Percentiles rank a stretch among this genome's conserved stretches.
Evolutionary conservation across 257 asterid genomes (phyloP).

Genomic region (Nemophila menziesii): DNA sequence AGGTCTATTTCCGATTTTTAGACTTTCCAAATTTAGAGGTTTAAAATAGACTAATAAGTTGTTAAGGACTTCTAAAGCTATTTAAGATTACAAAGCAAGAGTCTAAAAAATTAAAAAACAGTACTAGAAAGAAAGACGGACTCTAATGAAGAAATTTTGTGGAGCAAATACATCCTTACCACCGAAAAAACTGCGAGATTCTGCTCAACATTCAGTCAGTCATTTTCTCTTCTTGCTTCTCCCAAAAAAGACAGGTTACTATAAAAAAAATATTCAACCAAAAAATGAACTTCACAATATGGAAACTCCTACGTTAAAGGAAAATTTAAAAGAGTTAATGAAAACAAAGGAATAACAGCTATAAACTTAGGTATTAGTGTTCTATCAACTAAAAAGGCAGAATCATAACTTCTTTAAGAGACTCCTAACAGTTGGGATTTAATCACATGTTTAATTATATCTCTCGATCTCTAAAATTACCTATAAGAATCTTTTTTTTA

Average conservation of each 20-base stretch:
- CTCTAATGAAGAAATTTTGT: conserved; percentile 7
- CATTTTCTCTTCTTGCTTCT: conserved; percentile 18
- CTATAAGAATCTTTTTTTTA: too few species aligned
- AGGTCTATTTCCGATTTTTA: neutral
- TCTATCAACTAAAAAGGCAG: too few species aligned
- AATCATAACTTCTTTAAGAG: too few species aligned
- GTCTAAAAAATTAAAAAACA: neutral
- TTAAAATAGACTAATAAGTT: too few species aligned
- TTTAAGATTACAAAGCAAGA: neutral
- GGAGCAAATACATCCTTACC: conserved; percentile 13
- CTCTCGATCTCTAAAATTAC: too few species aligned
- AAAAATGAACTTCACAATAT: conserved; percentile 5
- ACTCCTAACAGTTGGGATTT: too few species aligned
- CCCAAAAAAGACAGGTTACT: conserved; percentile 17
- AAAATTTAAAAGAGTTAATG: neutral
- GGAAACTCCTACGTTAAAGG: conserved; percentile 8
- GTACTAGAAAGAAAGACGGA: conserved; percentile 1
- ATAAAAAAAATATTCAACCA: conserved; percentile 15
- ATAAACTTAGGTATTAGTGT: neutral
- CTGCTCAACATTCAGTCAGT: conserved; percentile 17
- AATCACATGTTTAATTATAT: too few species aligned
- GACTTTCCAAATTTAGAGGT: neutral
- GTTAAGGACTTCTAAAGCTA: neutral
- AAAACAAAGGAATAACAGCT: neutral
- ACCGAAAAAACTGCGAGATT: conserved; percentile 10